Evolutionary conservation across 108 stramenopile genomes (phyloP).

Genomic region (Mediolabrus comicus): DNA sequence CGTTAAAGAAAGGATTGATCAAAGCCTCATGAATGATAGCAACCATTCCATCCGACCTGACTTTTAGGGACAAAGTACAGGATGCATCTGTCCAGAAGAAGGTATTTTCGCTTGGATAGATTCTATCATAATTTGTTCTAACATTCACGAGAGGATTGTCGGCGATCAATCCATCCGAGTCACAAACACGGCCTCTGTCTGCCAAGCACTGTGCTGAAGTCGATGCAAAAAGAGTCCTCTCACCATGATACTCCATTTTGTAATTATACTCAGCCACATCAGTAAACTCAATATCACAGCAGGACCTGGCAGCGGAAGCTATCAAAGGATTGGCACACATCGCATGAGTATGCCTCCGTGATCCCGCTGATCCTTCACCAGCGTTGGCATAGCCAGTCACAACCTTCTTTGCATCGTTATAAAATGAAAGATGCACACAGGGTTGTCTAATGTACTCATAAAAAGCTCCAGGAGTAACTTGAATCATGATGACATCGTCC

Average conservation of each 20-base stretch:
- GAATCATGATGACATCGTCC: conserved; percentile 45
- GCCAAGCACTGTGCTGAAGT: conserved; percentile 22
- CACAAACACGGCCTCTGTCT: conserved; percentile 28
- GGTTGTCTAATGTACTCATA: conserved; percentile 57
- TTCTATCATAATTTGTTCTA: conserved; percentile 7
- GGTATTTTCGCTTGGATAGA: conserved; percentile 19
- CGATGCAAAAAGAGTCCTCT: conserved; percentile 18
- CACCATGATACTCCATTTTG: conserved; percentile 39
- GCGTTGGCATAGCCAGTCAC: conserved; percentile 16
- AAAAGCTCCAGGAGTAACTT: conserved; percentile 52
- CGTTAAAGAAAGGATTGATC: conserved; percentile 1
- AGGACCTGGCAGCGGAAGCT: conserved; percentile 31
- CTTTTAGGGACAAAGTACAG: conserved; percentile 24
- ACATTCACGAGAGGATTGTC: conserved; percentile 23
- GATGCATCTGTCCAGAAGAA: conserved; percentile 41
- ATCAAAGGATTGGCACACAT: conserved; percentile 44
- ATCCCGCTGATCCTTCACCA: neutral
- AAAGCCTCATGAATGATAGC: conserved; percentile 30
- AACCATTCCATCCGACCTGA: conserved; percentile 36
- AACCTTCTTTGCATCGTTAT: conserved; percentile 33
- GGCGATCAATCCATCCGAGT: conserved; percentile 9
- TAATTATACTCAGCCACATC: conserved; percentile 19
- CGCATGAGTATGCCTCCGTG: conserved; percentile 30
- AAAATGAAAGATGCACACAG: conserved; percentile 53
- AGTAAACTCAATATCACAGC: conserved; percentile 21